Conservation (phyloP, 768 basidiomycete genomes). For the Lentinula aciculospora region DNA sequence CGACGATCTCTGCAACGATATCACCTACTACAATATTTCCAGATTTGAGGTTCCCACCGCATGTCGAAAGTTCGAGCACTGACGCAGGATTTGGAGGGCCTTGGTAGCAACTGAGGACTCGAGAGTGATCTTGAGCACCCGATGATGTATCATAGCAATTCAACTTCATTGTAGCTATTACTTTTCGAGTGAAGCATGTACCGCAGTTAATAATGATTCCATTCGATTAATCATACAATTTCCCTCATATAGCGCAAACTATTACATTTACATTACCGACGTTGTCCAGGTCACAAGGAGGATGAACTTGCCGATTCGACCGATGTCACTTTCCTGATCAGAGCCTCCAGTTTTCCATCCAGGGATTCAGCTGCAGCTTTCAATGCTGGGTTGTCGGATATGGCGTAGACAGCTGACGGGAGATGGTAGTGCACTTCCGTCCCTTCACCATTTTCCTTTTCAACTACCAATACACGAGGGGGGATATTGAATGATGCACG, state of each 20-base stretch:
- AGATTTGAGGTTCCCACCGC: not conserved
- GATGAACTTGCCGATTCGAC: not conserved
- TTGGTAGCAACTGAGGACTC: not conserved
- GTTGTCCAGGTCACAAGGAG: not conserved
- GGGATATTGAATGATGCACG: slow-evolving; percentile 38
- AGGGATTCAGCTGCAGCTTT: slow-evolving; percentile 26
- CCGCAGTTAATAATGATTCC: too few relatives aligned
- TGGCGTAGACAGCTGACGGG: slow-evolving; percentile 38
- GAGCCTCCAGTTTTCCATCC: slow-evolving; percentile 37
- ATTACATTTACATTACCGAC: too few relatives aligned
- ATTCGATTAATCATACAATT: too few relatives aligned
- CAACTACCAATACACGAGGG: slow-evolving; percentile 36
- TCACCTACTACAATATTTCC: not conserved
- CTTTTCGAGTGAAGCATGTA: too few relatives aligned
- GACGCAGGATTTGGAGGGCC: not conserved
- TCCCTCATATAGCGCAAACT: too few relatives aligned
- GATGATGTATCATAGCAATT: not conserved
- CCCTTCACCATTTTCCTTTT: slow-evolving; percentile 30
- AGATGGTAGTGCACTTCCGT: slow-evolving; percentile 41
- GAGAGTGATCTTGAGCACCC: too few relatives aligned
- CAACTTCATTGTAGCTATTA: too few relatives aligned
- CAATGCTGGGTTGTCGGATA: slow-evolving; percentile 25
- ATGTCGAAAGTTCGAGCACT: not conserved
- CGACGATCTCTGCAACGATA: not conserved
- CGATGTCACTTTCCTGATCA: slow-evolving; percentile 30